Conservation (phyloP, 257 asterid species). For the Schizonepeta tenuifolia region DNA sequence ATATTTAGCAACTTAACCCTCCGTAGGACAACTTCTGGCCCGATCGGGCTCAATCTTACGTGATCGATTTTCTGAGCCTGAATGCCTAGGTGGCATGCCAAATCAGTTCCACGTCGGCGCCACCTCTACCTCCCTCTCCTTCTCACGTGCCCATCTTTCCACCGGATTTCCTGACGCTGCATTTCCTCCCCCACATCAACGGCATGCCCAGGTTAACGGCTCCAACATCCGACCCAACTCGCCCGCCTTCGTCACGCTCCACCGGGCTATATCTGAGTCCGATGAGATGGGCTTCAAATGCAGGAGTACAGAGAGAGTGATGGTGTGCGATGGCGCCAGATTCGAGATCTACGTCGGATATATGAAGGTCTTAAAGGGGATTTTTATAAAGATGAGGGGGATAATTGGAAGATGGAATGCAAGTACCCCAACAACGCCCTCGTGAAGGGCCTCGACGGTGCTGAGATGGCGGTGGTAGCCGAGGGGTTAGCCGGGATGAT, state of each 20-base stretch:
- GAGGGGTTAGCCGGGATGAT: constrained; percentile 45
- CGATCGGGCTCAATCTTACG: too few species aligned
- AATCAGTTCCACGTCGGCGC: too few species aligned
- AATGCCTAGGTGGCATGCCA: too few species aligned
- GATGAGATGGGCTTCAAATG: constrained; percentile 28
- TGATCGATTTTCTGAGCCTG: too few species aligned
- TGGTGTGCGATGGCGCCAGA: constrained; percentile 60
- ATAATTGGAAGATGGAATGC: constrained; percentile 67
- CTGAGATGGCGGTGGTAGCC: constrained; percentile 60
- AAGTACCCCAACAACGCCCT: constrained; percentile 41
- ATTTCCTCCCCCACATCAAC: constrained; percentile 68
- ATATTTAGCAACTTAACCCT: too few species aligned
- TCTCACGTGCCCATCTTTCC: too few species aligned
- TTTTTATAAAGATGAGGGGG: constrained; percentile 52
- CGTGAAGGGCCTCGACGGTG: constrained; percentile 41
- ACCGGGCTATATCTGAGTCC: constrained; percentile 52
- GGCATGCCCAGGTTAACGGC: constrained; percentile 55
- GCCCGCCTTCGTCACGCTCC: constrained; percentile 68
- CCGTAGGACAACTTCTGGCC: too few species aligned
- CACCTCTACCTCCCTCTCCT: too few species aligned
- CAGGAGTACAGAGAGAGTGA: constrained; percentile 59
- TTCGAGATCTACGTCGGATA: constrained; percentile 63
- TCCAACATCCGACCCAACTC: constrained; percentile 55
- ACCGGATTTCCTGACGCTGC: constrained; percentile 59
- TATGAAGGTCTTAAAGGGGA: constrained; percentile 58